These are phyloP conservation scores for Stenogyne calaminthoides DNA, from an alignment of 305 asterid genomes.

Conservation along the genomic window DNA sequence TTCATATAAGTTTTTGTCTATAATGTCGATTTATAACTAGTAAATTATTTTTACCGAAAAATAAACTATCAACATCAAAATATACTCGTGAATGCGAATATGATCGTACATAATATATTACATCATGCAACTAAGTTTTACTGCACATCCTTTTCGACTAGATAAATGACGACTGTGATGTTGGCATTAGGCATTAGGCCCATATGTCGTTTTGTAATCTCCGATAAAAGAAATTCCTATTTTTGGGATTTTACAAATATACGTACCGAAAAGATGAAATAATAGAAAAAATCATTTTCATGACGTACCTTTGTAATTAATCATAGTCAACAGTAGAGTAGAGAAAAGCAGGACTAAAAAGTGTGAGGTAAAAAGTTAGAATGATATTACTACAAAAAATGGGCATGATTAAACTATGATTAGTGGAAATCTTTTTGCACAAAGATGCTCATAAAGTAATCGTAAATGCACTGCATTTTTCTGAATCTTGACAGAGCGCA, in stretches of 20 bases:
- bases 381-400: conserved; percentile 23
- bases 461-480: conserved; percentile 27
- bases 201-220: conserved; percentile 27
- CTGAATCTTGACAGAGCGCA: conserved; percentile 66
- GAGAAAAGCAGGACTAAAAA: conserved; percentile 36
- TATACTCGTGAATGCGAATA: background rate
- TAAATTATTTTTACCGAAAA: too few relatives aligned
- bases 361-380: conserved; percentile 30
- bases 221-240: background rate
- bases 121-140: background rate
- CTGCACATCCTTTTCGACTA: background rate
- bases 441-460: conserved; percentile 20
- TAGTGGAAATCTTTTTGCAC: conserved; percentile 40
- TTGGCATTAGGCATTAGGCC: conserved; percentile 16
- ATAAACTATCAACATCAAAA: background rate
- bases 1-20: too few relatives aligned
- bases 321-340: too few relatives aligned
- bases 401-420: conserved; percentile 75
- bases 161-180: background rate
- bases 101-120: background rate
- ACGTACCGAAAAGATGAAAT: background rate
- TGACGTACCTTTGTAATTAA: background rate
- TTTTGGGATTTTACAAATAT: background rate
- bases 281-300: background rate
- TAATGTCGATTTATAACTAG: too few relatives aligned